Evolutionary conservation across 2,329 filamentous ascomycete species (phyloP).

Genomic region (Aspergillus sp.): DNA sequence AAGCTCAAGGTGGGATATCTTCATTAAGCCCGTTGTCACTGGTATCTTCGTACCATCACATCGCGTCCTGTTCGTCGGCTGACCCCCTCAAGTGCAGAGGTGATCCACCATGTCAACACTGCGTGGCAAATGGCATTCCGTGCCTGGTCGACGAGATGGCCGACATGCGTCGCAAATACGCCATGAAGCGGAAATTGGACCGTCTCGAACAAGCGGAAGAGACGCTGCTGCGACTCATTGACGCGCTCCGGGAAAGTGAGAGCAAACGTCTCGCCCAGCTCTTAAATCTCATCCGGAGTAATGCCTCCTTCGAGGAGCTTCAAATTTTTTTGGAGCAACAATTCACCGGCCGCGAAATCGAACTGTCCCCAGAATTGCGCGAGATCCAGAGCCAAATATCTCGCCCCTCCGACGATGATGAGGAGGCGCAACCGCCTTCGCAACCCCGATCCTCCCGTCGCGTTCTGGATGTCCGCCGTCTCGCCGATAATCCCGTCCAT

Average conservation of each 20-base stretch:
- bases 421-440: background rate
- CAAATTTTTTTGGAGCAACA: conserved; percentile 21
- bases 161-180: conserved; percentile 32
- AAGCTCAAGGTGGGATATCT: conserved; percentile 24
- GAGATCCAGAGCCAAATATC: conserved; percentile 18
- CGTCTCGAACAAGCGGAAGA: conserved; percentile 22
- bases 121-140: conserved; percentile 28
- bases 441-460: conserved; percentile 11
- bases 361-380: conserved; percentile 18
- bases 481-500: conserved; percentile 29
- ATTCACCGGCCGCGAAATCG: conserved; percentile 18
- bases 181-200: conserved; percentile 28
- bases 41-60: background rate
- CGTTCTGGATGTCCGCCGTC: conserved; percentile 28
- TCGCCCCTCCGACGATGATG: conserved; percentile 12
- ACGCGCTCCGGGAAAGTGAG: conserved; percentile 24
- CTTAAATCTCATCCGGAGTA: conserved; percentile 29
- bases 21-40: background rate
- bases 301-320: conserved; percentile 28
- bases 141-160: conserved; percentile 31
- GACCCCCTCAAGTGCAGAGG: conserved; percentile 27
- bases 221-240: conserved; percentile 20
- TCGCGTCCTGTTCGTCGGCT: background rate
- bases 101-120: conserved; percentile 31
- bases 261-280: conserved; percentile 23